These are phyloP conservation scores for Arabis hirsuta DNA, from an alignment of 345 rosid species.

Conservation along the genomic window DNA sequence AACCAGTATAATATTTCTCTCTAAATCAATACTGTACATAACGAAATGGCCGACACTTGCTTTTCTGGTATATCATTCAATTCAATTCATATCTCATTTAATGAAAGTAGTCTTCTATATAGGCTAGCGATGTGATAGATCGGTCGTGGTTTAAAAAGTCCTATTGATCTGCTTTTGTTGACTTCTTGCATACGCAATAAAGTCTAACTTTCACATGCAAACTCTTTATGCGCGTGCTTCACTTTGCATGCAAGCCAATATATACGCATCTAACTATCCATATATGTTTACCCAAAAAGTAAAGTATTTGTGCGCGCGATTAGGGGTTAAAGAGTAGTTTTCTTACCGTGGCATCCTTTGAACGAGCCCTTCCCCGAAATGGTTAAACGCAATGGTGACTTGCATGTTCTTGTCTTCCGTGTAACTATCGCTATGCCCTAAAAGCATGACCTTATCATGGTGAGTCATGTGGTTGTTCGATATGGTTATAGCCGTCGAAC, in stretches of 20 bases:
- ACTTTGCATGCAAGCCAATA: neutral
- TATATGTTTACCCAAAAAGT: too few species aligned
- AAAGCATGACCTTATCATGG: conserved; percentile 82
- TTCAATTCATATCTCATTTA: neutral
- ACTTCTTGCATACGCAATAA: conserved; percentile 23
- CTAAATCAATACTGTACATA: neutral
- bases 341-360: conserved; percentile 83
- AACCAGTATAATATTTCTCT: neutral
- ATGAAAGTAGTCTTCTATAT: neutral
- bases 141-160: conserved; percentile 24
- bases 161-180: conserved; percentile 22
- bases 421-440: conserved; percentile 73
- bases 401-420: conserved; percentile 76
- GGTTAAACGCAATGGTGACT: conserved; percentile 82
- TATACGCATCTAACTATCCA: neutral
- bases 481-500: conserved; percentile 79
- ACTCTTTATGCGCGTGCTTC: conserved; percentile 31
- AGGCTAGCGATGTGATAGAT: conserved; percentile 11
- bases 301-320: neutral
- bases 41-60: conserved; percentile 10
- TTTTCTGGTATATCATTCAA: neutral
- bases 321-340: conserved; percentile 2
- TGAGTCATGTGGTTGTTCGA: conserved; percentile 85
- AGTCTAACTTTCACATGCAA: conserved; percentile 36
- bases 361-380: conserved; percentile 84